Percentiles rank a stretch among this genome's conserved stretches.
phyloP scores from a whole-genome alignment of 495 filamentous ascomycete species.

The Penicillium mononematosum region DNA sequence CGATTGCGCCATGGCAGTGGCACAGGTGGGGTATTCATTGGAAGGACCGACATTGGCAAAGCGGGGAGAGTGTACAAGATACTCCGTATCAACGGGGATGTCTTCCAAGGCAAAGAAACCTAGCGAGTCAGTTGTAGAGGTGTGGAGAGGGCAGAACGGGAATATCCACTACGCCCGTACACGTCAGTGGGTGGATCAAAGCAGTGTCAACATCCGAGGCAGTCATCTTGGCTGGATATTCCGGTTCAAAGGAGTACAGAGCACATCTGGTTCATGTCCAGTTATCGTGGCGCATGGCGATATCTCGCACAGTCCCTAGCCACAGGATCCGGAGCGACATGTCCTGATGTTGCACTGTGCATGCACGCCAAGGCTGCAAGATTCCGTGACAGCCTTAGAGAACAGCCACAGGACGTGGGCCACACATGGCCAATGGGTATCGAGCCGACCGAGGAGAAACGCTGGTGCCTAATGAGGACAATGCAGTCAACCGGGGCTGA shows the following conservation, averaged over 20 bases:
- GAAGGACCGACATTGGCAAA: conserved; percentile 10
- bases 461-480: conserved; percentile 23
- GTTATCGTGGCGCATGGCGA: conserved; percentile 23
- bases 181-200: conserved; percentile 1
- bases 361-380: conserved; percentile 23
- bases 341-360: conserved; percentile 17
- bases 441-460: conserved; percentile 7
- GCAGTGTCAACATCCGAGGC: neutral
- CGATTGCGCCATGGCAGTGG: conserved; percentile 18
- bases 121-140: neutral
- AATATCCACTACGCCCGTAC: neutral
- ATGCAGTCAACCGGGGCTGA: neutral
- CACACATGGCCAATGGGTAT: neutral
- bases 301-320: conserved; percentile 16
- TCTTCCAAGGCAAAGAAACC: conserved; percentile 3
- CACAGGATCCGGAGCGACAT: conserved; percentile 14
- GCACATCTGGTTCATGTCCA: neutral
- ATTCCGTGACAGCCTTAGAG: conserved; percentile 3
- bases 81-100: neutral
- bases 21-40: neutral
- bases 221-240: neutral
- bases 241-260: neutral
- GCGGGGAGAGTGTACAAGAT: conserved; percentile 3
- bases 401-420: conserved; percentile 4
- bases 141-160: neutral